Percentiles rank a stretch among this genome's conserved stretches.
Conservation (phyloP, 2,329 filamentous ascomycete genomes). For the Xylaria sp. region DNA sequence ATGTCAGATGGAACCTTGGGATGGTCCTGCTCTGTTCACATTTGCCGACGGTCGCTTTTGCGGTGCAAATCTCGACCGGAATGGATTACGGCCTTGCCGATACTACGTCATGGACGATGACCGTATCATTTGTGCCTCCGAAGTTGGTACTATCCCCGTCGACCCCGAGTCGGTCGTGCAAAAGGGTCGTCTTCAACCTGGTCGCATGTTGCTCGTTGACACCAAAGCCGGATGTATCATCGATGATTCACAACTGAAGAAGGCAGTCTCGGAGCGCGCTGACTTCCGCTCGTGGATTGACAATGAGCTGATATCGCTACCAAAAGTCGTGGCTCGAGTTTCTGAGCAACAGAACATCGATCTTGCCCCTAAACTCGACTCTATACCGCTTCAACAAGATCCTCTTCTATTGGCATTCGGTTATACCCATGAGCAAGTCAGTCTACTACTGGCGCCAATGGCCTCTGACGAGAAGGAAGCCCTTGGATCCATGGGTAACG, state of each 20-base stretch:
- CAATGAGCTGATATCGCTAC: constrained; percentile 83
- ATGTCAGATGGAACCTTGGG: constrained; percentile 99
- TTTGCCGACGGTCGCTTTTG: constrained; percentile 97
- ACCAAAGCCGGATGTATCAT: constrained; percentile 90
- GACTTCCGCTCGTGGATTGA: constrained; percentile 92
- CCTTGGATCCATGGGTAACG: constrained; percentile 97
- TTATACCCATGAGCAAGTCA: constrained; percentile 96
- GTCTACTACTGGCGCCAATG: constrained; percentile 91
- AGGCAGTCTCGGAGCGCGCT: constrained; percentile 83
- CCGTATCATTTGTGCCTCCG: constrained; percentile 95
- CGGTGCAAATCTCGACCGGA: constrained; percentile 95
- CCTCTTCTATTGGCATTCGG: constrained; percentile 86
- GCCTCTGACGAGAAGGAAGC: constrained; percentile 97
- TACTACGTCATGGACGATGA: constrained; percentile 98
- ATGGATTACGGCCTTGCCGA: constrained; percentile 92
- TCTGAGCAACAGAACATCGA: constrained; percentile 66
- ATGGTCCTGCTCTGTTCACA: constrained; percentile 94
- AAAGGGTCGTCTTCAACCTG: constrained; percentile 92
- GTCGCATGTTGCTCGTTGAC: constrained; percentile 95
- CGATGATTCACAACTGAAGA: constrained; percentile 91
- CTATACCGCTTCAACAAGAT: constrained; percentile 81
- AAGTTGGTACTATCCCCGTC: constrained; percentile 92
- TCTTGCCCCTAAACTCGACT: constrained; percentile 73
- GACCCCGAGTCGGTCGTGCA: constrained; percentile 91
- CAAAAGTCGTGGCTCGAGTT: constrained; percentile 74